Evolutionary conservation across 805 yeast species (phyloP), one percentile per base, ranked within the genome.

Genomic region (Saccharomycopsis sp.): DNA sequence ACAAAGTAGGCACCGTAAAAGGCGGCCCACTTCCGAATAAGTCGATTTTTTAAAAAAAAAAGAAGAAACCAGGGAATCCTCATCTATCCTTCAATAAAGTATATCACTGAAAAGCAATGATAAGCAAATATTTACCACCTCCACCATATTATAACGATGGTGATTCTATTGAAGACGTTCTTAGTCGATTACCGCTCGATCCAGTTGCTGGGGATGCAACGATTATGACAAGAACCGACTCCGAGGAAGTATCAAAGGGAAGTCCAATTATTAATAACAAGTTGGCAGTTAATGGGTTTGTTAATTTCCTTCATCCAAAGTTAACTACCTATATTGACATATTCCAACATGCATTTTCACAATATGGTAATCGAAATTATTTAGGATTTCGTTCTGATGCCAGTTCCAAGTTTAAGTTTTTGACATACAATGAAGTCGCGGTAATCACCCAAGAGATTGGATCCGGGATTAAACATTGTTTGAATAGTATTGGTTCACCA

Each of bases 261-360:
- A 9, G 11, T 9, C 68, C 74, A 2, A 58, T 74, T 6, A 81
- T 68, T 56, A 63, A 86, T 44, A 75, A 68, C 53, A 58, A 60
- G 9, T 53, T 61, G 13, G 52, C 65, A 4, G 57, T 62, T n/a
- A 64, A 60, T 26, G 20, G 26, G 3, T 22, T 35, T 4, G n/a
- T 44, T 19, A n/a, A 6, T 6, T n/a, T 54, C 67, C 2, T 40
- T 23, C 65, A 65, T 44, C 71, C 74, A 0, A 54, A 60, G 2
- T 53, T 70, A 38, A 53, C 53, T 40, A 68, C 74, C 1, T 55
- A 60, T 35, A 47, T 60, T 41, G 57, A 54, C 8, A 39, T 63
- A 32, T 64, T 67, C 56, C 51, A 57, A 24, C 52, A 58, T 40
- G 44, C 67, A 1, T 60, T 52, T 4, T 22, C 27, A 2, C 22